These are phyloP conservation scores for Clavispora santaluciae DNA, from an alignment of 805 yeast genomes.

Conservation along the genomic window DNA sequence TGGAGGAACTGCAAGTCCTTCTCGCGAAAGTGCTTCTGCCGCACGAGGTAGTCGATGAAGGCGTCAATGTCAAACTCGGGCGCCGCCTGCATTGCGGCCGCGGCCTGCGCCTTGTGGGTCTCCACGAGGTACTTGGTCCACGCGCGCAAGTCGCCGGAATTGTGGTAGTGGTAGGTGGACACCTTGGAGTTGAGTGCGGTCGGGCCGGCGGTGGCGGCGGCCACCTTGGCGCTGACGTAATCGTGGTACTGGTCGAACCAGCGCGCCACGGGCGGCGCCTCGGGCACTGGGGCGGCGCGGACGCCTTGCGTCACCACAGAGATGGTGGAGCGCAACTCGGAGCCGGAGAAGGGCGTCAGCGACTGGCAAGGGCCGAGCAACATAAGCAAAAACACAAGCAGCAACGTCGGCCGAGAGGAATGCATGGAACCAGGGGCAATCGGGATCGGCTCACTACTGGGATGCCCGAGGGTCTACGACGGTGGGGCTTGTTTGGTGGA, in stretches of 20 bases:
- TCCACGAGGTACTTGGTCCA: conserved; percentile 24
- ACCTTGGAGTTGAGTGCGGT: conserved; percentile 21
- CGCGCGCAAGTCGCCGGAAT: conserved; percentile 18
- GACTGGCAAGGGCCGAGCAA: too few species aligned
- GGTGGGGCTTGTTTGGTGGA: too few species aligned
- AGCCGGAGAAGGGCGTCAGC: too few species aligned
- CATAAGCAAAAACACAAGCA: too few species aligned
- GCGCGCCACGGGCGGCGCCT: too few species aligned
- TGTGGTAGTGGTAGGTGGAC: conserved; percentile 25
- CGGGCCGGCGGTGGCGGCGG: background rate
- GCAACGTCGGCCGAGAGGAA: too few species aligned
- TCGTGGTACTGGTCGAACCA: background rate
- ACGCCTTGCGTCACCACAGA: too few species aligned
- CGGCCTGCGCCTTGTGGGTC: conserved; percentile 4
- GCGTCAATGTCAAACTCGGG: conserved; percentile 23
- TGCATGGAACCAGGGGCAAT: too few species aligned
- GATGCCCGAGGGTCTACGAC: too few species aligned
- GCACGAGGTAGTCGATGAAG: conserved; percentile 28
- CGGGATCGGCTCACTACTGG: too few species aligned
- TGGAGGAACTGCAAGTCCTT: conserved; percentile 26
- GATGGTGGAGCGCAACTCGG: too few species aligned
- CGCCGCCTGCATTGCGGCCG: conserved; percentile 1
- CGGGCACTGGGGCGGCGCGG: background rate
- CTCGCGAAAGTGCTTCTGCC: conserved; percentile 21
- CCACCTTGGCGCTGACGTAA: background rate